Evolutionary conservation across 2,329 filamentous ascomycete species (phyloP).

Genomic region (Pseudogymnoascus pannorum): DNA sequence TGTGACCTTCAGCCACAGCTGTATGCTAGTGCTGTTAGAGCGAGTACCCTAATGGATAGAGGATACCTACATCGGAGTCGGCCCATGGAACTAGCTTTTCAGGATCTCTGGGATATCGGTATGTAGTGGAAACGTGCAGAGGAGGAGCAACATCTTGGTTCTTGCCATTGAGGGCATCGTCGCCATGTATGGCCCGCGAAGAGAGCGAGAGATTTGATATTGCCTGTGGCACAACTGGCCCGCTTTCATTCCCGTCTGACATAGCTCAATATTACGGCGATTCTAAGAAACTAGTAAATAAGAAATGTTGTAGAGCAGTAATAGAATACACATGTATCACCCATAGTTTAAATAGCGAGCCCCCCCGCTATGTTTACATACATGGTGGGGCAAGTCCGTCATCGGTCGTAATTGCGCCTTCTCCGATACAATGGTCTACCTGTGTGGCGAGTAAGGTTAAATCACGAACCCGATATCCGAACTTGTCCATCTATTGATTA

Average conservation of each 20-base stretch:
- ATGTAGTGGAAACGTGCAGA: slow-evolving; percentile 87
- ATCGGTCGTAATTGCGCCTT: slow-evolving; percentile 6
- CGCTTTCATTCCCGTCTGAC: neutral
- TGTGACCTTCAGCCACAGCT: slow-evolving; percentile 47
- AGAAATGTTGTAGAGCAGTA: neutral
- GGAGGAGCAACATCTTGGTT: slow-evolving; percentile 73
- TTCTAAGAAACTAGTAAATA: neutral
- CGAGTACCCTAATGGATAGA: neutral
- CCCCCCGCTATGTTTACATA: neutral
- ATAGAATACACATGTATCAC: neutral
- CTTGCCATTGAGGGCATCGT: slow-evolving; percentile 66
- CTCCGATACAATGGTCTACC: neutral
- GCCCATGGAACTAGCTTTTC: slow-evolving; percentile 48
- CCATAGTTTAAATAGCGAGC: neutral
- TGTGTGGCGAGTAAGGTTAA: neutral
- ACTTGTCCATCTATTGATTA: neutral
- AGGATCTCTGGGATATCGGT: slow-evolving; percentile 69
- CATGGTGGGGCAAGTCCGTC: slow-evolving; percentile 6
- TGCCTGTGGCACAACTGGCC: neutral
- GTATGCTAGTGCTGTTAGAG: slow-evolving; percentile 10
- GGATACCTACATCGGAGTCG: slow-evolving; percentile 47
- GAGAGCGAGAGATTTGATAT: slow-evolving; percentile 41
- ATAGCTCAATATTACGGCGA: neutral
- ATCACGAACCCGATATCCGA: neutral
- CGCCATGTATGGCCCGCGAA: slow-evolving; percentile 73